Evolutionary conservation across 306 rosid genomes (phyloP).

Genomic region (Cicer judaicum): DNA sequence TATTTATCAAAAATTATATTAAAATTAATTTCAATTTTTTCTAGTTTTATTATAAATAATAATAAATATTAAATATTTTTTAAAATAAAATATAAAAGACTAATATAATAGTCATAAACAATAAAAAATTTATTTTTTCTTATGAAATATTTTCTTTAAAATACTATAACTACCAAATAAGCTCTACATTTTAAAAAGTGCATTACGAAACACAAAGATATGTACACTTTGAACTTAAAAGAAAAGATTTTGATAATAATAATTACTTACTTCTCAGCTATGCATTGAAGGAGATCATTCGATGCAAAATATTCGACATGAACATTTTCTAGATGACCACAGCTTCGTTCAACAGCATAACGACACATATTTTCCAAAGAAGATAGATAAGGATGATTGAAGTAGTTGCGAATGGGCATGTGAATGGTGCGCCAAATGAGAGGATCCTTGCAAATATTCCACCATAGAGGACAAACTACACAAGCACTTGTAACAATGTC

Average conservation of each 20-base stretch:
- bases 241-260: background rate
- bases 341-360: background rate
- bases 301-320: background rate
- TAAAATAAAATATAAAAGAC: too few species aligned
- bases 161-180: too few species aligned
- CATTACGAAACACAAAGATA: too few species aligned
- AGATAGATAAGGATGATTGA: accelerated
- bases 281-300: background rate
- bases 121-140: too few species aligned
- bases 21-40: too few species aligned
- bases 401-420: background rate
- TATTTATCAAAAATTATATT: too few species aligned
- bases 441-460: constrained; percentile 56
- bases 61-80: too few species aligned
- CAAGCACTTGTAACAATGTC: constrained; percentile 46
- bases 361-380: background rate
- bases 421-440: constrained; percentile 54
- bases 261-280: background rate
- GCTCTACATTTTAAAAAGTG: too few species aligned
- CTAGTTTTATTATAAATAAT: too few species aligned
- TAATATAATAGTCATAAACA: too few species aligned
- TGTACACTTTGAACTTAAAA: background rate
- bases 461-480: constrained; percentile 54
- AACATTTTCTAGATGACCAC: background rate
- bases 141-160: too few species aligned